Evolutionary conservation across 2,329 filamentous ascomycete genomes (phyloP).

Genomic region (Keithomyces neogunnii): DNA sequence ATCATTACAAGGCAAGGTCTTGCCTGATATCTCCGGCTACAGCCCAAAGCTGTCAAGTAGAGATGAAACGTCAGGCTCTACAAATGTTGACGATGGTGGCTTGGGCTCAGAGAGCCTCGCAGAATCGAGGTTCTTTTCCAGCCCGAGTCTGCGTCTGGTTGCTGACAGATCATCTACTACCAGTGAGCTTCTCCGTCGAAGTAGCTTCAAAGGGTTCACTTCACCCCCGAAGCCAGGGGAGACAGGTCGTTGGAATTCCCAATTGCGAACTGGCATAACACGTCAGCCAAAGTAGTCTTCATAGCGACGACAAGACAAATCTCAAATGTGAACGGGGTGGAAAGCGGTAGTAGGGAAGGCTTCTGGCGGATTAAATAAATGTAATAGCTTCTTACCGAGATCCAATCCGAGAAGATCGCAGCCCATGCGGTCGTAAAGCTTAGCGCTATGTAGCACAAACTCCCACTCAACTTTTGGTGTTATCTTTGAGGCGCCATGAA

Average conservation of each 20-base stretch:
- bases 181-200: slow-evolving; percentile 65
- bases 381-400: slow-evolving; percentile 46
- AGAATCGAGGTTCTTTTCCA: slow-evolving; percentile 12
- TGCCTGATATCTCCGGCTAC: slow-evolving; percentile 27
- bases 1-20: background rate
- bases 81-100: slow-evolving; percentile 66
- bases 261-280: slow-evolving; percentile 54
- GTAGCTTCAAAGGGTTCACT: slow-evolving; percentile 57
- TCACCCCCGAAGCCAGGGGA: slow-evolving; percentile 32
- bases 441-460: slow-evolving; percentile 79
- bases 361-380: background rate
- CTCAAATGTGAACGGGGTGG: background rate
- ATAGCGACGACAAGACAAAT: background rate
- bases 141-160: slow-evolving; percentile 30
- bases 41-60: slow-evolving; percentile 92
- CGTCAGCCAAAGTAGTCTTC: background rate
- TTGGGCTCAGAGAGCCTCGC: slow-evolving; percentile 24
- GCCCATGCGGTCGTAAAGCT: slow-evolving; percentile 82
- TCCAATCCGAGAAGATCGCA: slow-evolving; percentile 85
- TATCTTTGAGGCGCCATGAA: slow-evolving; percentile 77
- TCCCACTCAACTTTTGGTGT: slow-evolving; percentile 75
- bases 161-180: slow-evolving; percentile 68
- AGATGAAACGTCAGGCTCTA: slow-evolving; percentile 86
- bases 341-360: background rate
- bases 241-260: slow-evolving; percentile 63